phyloP scores from a whole-genome alignment of 345 rosid species.

The Erodium maritimum region DNA sequence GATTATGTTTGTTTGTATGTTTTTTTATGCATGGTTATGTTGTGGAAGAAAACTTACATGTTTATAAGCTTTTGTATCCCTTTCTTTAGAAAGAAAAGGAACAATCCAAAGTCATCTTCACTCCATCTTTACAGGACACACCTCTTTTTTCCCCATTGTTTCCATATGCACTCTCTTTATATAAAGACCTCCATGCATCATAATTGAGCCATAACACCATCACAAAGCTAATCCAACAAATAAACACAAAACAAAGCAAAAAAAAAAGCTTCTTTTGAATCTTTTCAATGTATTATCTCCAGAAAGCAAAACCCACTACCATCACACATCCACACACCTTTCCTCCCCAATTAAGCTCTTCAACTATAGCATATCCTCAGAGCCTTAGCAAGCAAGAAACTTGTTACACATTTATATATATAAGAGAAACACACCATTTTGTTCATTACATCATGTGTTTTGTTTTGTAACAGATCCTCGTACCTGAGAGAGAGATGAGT shows the following conservation, averaged over 20 bases:
- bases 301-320: conserved; percentile 39
- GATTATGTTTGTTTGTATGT: too few relatives aligned
- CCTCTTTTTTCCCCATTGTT: too few relatives aligned
- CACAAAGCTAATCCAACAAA: background rate
- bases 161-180: conserved; percentile 19
- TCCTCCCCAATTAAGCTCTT: conserved; percentile 19
- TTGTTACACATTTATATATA: background rate
- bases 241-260: too few relatives aligned
- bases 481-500: conserved; percentile 25
- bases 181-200: conserved; percentile 11
- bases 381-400: conserved; percentile 47
- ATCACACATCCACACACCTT: conserved; percentile 24
- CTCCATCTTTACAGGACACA: conserved; percentile 12
- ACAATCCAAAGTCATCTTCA: conserved; percentile 5
- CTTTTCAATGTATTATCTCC: background rate
- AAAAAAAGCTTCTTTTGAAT: conserved; percentile 7
- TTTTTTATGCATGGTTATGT: too few relatives aligned
- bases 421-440: background rate
- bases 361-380: conserved; percentile 39
- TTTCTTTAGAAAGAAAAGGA: too few relatives aligned
- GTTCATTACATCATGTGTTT: background rate
- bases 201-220: too few relatives aligned
- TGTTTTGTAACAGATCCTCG: background rate
- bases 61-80: too few relatives aligned
- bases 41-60: too few relatives aligned